Base-by-base conservation (phyloP, 2,329 filamentous ascomycete species). In the Sporothrix globosa region DNA sequence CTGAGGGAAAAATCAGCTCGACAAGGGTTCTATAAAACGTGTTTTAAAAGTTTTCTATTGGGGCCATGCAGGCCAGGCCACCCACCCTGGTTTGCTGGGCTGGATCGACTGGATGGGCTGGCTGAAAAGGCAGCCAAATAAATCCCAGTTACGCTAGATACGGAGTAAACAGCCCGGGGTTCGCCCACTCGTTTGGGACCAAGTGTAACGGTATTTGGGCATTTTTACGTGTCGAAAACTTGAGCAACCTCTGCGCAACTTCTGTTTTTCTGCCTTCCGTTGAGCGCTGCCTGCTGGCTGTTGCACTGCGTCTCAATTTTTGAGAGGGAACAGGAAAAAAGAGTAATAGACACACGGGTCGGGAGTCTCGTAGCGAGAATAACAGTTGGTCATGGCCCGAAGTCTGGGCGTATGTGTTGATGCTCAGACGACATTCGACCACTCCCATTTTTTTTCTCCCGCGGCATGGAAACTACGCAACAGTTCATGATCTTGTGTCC, bases 301-400 rank as follows among this genome's bases (percentile, higher is more conserved):
- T 67, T 67, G 24, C 46, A 67, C 63, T 53, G 30, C 46, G 41
- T 65, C 60, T n/a, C 60, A 9, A 10, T 41, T 30, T 50, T 41
- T 46, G n/a, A 14, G 24, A 48, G 60, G 5, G 2, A 13, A 44
- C n/a, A 44, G n/a, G 39, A 24, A 21, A 21, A 34, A 17, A 30
- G 46, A 53, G 30, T 21, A 67, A 14, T 19, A 65, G 60, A 46
- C 56, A n/a, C 17, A 21, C 54, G 56, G 56, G 34, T 27, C 24
- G 53, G 24, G 54, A 58, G 39, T 11, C 54, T 30, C 27, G 24
- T 5, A 39, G 14, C 14, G 21, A n/a, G 21, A 6, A 58, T 24
- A 65, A 50, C 60, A 24, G 60, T 65, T 50, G 41, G 7, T 21
- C 39, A 39, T 46, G 34, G 58, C 58, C 39, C 39, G 58, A 44